Conservation (phyloP, 1,284 basidiomycete species). For the Leccinum pallidistipes region DNA sequence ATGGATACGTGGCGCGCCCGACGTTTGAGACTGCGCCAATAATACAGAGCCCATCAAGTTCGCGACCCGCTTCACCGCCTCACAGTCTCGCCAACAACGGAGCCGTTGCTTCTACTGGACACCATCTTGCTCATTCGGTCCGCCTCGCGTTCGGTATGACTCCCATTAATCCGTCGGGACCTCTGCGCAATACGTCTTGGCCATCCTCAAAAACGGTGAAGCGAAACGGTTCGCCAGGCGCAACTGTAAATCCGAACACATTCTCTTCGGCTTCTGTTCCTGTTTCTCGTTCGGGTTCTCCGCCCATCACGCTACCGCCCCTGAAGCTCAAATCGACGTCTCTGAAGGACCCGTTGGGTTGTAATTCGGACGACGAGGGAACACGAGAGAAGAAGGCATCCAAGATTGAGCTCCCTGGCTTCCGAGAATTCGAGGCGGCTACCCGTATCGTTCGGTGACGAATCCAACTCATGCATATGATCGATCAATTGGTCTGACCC, state of each 20-base stretch:
- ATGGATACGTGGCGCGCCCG: conserved; percentile 20
- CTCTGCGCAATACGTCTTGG: conserved; percentile 41
- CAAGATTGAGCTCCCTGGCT: conserved; percentile 36
- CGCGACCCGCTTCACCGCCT: conserved; percentile 38
- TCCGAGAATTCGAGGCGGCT: conserved; percentile 38
- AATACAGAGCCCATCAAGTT: conserved; percentile 32
- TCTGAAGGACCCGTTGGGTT: conserved; percentile 20
- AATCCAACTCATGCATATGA: background rate
- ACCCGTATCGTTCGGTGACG: conserved; percentile 25
- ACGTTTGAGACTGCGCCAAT: conserved; percentile 25
- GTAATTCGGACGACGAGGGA: conserved; percentile 27
- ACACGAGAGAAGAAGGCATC: conserved; percentile 11
- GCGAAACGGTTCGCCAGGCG: conserved; percentile 11
- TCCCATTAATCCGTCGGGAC: conserved; percentile 58
- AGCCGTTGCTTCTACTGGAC: conserved; percentile 37
- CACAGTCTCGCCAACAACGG: conserved; percentile 16
- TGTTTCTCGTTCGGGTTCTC: conserved; percentile 56
- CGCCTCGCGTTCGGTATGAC: conserved; percentile 89
- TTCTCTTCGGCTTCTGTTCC: conserved; percentile 43
- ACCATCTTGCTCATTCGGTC: conserved; percentile 77
- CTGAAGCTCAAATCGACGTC: conserved; percentile 46
- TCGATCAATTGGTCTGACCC: background rate
- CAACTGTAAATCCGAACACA: conserved; percentile 4
- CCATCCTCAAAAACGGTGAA: conserved; percentile 33
- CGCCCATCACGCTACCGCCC: conserved; percentile 70